Conservation (phyloP, 257 asterid genomes). For the Oldenlandia corymbosa region DNA sequence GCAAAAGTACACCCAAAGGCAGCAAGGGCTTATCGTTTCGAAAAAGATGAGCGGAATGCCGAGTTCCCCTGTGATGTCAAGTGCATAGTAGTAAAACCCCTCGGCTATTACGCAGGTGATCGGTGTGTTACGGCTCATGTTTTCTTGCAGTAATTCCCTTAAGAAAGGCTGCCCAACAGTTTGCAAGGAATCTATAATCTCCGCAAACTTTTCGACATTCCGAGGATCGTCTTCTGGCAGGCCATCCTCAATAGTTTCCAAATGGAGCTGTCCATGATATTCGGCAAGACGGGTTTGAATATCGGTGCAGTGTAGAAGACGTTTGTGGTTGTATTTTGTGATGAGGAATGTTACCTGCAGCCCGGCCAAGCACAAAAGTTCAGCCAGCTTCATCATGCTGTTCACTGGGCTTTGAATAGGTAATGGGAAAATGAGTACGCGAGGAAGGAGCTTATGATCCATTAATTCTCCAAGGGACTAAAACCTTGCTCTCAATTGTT, state of each 20-base stretch:
- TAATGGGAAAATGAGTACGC: conserved; percentile 25
- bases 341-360: conserved; percentile 22
- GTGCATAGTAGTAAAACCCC: conserved; percentile 6
- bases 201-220: conserved; percentile 6
- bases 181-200: conserved; percentile 9
- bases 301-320: conserved; percentile 18
- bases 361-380: conserved; percentile 23
- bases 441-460: conserved; percentile 11
- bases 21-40: conserved; percentile 16
- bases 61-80: conserved; percentile 11
- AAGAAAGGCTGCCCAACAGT: conserved; percentile 8
- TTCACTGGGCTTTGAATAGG: conserved; percentile 23
- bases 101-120: conserved; percentile 19
- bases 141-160: conserved; percentile 1
- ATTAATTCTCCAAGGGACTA: too few species aligned
- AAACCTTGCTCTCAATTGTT: background rate
- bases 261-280: conserved; percentile 10
- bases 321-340: conserved; percentile 14
- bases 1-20: conserved; percentile 15
- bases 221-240: conserved; percentile 26
- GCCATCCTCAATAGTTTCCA: conserved; percentile 21
- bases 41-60: conserved; percentile 17
- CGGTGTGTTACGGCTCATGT: background rate
- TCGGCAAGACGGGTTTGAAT: conserved; percentile 15
- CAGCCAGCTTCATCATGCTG: conserved; percentile 29